Percentiles rank a stretch among this genome's conserved stretches.
These are phyloP conservation scores for Corchorus capsularis DNA, from an alignment of 345 rosid species.

Conservation along the genomic window DNA sequence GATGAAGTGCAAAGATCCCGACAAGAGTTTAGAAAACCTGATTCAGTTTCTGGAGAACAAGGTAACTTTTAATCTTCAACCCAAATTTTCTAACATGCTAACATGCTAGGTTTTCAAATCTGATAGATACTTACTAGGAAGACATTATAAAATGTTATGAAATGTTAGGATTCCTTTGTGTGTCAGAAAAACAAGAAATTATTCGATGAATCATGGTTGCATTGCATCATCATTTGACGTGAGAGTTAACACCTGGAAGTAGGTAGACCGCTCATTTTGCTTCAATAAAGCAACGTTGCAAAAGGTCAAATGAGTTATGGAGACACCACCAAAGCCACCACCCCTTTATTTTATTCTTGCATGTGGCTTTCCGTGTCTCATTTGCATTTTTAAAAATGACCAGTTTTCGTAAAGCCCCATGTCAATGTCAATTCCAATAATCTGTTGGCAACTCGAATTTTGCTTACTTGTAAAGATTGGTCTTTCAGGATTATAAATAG, in stretches of 20 bases:
- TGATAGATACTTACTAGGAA: too few species aligned
- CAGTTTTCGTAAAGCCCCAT: background rate
- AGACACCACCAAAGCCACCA: too few species aligned
- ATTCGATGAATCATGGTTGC: background rate
- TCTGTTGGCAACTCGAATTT: background rate
- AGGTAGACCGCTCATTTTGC: background rate
- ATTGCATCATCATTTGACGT: background rate
- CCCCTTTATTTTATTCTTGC: background rate
- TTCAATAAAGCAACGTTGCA: background rate
- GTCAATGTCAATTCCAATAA: background rate
- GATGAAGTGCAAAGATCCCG: slow-evolving; percentile 33
- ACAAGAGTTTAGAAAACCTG: slow-evolving; percentile 25
- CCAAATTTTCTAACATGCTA: background rate
- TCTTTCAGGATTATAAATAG: background rate
- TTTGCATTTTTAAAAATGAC: background rate
- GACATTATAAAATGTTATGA: too few species aligned
- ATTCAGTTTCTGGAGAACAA: slow-evolving; percentile 34
- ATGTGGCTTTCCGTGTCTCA: background rate
- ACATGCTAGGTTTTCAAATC: too few species aligned
- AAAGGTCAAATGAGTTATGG: background rate
- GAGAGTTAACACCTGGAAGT: background rate
- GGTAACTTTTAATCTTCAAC: slow-evolving; percentile 24
- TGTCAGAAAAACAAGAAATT: background rate
- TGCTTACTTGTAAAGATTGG: background rate
- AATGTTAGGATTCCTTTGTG: too few species aligned